Evolutionary conservation across 371 early-diverging fungal species (phyloP).

Genomic region (Rhizopus microsporus): DNA sequence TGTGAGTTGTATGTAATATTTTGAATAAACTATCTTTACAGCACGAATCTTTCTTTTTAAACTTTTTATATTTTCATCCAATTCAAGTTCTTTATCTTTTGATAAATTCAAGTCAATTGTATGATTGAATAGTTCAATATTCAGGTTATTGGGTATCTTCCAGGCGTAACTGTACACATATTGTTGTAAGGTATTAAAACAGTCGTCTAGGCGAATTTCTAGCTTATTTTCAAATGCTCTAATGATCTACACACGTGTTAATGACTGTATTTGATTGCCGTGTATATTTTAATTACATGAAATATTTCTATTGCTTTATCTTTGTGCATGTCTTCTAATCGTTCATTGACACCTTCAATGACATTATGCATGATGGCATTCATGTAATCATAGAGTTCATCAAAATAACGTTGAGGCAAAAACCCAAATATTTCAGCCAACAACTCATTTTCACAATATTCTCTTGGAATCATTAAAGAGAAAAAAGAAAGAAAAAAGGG

Average conservation of each 20-base stretch:
- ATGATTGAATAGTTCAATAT: background rate
- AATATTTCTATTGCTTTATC: slow-evolving; percentile 1
- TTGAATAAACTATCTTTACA: no score
- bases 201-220: slow-evolving; percentile 3
- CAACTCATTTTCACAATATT: slow-evolving; percentile 11
- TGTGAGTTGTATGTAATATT: no score
- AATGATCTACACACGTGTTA: no score
- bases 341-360: slow-evolving; percentile 12
- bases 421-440: slow-evolving; percentile 13
- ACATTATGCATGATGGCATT: slow-evolving; percentile 14
- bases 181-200: slow-evolving; percentile 14
- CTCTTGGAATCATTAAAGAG: background rate
- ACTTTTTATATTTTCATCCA: no score
- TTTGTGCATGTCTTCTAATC: slow-evolving; percentile 2
- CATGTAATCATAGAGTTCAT: slow-evolving; percentile 8
- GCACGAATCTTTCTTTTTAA: no score
- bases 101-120: no score
- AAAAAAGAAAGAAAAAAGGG: background rate
- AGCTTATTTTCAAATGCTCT: no score
- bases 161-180: slow-evolving; percentile 7
- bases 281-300: no score
- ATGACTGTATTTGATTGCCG: no score
- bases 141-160: slow-evolving; percentile 9
- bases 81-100: no score
- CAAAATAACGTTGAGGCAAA: background rate